A percentile compares a stretch with the other conserved stretches of the same genome.
Conservation (phyloP, 768 basidiomycete genomes). For the Lactarius evosmus region DNA sequence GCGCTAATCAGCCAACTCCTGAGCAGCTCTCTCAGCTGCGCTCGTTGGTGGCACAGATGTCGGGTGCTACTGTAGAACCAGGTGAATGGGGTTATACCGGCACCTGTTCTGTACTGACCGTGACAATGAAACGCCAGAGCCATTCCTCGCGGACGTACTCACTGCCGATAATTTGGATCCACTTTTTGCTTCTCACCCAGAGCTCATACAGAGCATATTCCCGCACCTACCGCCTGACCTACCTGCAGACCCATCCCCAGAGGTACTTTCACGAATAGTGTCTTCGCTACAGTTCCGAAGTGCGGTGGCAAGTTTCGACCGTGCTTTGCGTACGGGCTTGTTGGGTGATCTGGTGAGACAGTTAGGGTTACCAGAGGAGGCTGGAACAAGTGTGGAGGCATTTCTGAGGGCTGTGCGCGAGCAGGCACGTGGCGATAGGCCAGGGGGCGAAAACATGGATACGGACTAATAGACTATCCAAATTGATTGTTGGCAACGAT, state of each 20-base stretch:
- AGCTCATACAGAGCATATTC: conserved; percentile 65
- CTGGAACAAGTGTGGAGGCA: conserved; percentile 70
- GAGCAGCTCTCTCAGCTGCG: conserved; percentile 66
- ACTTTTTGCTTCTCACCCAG: conserved; percentile 66
- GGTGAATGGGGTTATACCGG: conserved; percentile 33
- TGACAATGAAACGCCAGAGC: conserved; percentile 39
- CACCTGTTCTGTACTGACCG: conserved; percentile 17
- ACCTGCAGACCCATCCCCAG: conserved; percentile 61
- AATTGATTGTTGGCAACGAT: conserved; percentile 8
- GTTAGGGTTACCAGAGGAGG: conserved; percentile 81
- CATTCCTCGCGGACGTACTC: conserved; percentile 72
- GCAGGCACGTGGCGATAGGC: conserved; percentile 56
- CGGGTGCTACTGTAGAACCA: conserved; percentile 36
- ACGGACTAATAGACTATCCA: conserved; percentile 51
- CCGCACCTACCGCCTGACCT: conserved; percentile 82
- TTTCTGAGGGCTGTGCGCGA: conserved; percentile 81
- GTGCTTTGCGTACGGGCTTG: conserved; percentile 78
- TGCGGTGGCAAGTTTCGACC: conserved; percentile 77
- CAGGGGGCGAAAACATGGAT: conserved; percentile 65
- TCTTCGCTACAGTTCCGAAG: conserved; percentile 81
- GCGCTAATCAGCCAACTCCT: conserved; percentile 39
- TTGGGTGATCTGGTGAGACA: conserved; percentile 70
- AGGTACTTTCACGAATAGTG: conserved; percentile 71
- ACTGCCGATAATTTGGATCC: conserved; percentile 69
- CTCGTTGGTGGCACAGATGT: conserved; percentile 44